Evolutionary conservation across 768 basidiomycete genomes (phyloP), one percentile per base, ranked within the genome.

Genomic region (Galerina marginata): DNA sequence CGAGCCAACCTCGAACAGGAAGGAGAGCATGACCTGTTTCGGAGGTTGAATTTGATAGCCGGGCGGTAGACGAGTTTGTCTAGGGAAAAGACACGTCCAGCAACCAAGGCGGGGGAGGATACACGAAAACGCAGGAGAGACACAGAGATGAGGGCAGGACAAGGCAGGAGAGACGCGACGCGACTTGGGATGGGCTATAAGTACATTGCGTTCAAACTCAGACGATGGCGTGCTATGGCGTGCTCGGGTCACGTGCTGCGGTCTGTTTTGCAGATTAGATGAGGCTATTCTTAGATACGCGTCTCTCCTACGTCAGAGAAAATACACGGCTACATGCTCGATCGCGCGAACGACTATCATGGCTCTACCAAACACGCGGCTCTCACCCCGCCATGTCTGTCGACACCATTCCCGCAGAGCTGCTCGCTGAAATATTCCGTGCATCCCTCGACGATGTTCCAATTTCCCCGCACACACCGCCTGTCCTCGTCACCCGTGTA

Each of bases 191-290:
- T 29, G 29, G 45, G 54, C 66, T 72, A 68, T 74, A 73, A 74
- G 66, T 72, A 73, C 63, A 48, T 26, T 50, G 38, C 39, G 68
- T 74, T 75, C 65, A 75, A 78, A 77, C 75, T 74, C 75, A 75
- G 76, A 73, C 76, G 74, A 79, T 79, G 74, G 75, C 66, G 79
- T 79, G 78, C 77, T 77, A 75, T 78, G 66, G 74, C 72, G 74
- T 74, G 72, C 71, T 74, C 40, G 15, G 36, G 4, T 68, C 69
- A 71, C 64, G 68, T 73, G 67, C 49, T 33, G 29, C 4, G 2
- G 29, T 2, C 20, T 20, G 20, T 20, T 20, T 20, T 20, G 20
- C 20, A 20, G 20, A 20, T 20, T 20, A 23, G 6, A n/a, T 3
- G 5, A 5, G 25, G 51, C 57, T 12, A 40, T 29, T 20, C 12